Conservation (phyloP, 192 early-diverging fungal genomes). For the Piromyces finnis region DNA sequence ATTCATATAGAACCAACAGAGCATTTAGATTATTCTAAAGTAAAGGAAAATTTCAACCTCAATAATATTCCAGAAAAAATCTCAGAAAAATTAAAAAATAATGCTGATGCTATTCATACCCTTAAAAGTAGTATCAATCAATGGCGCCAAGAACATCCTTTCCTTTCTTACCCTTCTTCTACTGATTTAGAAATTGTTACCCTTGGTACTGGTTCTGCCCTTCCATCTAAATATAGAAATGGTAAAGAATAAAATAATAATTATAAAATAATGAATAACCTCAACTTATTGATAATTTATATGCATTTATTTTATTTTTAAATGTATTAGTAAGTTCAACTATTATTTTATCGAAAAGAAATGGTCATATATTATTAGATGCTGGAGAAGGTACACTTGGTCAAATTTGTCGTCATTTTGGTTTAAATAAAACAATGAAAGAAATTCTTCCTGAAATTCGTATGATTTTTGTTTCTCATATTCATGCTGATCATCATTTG, state of each 20-base stretch:
- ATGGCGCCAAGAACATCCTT: background rate
- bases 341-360: background rate
- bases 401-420: background rate
- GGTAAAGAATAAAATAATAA: background rate
- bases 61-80: background rate
- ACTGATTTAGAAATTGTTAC: background rate
- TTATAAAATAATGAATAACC: no score
- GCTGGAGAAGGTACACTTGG: background rate
- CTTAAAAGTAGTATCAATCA: background rate
- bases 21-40: background rate
- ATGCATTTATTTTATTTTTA: background rate
- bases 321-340: background rate
- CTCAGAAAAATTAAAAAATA: background rate
- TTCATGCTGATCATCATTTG: conserved; percentile 90
- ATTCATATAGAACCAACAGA: background rate
- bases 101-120: background rate
- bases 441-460: background rate
- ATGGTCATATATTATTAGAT: background rate
- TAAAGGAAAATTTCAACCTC: background rate
- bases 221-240: background rate
- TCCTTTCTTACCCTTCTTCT: background rate
- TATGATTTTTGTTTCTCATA: background rate
- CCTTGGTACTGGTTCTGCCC: background rate
- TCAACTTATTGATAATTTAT: no score
- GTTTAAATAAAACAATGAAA: background rate